These are phyloP conservation scores for Angophora floribunda DNA, from an alignment of 345 rosid species.

Conservation along the genomic window DNA sequence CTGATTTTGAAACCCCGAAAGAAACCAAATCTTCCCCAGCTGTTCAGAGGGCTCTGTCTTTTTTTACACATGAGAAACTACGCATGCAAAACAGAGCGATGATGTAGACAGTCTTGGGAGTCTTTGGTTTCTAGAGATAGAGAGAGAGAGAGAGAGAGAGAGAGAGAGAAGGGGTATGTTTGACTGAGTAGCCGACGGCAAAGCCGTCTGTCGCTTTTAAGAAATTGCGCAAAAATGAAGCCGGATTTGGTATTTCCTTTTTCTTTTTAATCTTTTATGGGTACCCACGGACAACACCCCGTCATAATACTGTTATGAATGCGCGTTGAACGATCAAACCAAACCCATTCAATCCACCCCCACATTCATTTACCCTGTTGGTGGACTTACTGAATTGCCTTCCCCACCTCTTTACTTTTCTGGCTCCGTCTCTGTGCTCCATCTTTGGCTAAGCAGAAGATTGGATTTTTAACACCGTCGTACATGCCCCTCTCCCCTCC, in stretches of 20 bases:
- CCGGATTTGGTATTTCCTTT: neutral
- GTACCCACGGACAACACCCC: neutral
- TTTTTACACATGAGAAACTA: neutral
- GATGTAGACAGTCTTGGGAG: neutral
- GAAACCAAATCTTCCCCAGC: neutral
- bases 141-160: neutral
- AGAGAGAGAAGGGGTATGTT: neutral
- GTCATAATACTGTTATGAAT: neutral
- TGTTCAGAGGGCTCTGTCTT: neutral
- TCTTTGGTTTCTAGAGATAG: neutral
- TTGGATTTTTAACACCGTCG: neutral
- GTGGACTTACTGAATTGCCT: neutral
- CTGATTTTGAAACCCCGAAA: neutral
- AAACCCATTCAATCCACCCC: neutral
- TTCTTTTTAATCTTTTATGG: neutral
- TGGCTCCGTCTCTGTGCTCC: neutral
- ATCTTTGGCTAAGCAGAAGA: neutral
- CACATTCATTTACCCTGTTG: neutral
- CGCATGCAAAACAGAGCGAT: neutral
- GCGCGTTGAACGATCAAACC: slow-evolving; percentile 33
- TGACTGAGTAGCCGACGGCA: slow-evolving; percentile 1
- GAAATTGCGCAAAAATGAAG: neutral
- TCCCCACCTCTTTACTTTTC: neutral
- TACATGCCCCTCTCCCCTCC: neutral
- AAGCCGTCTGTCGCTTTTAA: neutral